Conservation (phyloP, 352 stramenopile species). For the Globisporangium perplexum region DNA sequence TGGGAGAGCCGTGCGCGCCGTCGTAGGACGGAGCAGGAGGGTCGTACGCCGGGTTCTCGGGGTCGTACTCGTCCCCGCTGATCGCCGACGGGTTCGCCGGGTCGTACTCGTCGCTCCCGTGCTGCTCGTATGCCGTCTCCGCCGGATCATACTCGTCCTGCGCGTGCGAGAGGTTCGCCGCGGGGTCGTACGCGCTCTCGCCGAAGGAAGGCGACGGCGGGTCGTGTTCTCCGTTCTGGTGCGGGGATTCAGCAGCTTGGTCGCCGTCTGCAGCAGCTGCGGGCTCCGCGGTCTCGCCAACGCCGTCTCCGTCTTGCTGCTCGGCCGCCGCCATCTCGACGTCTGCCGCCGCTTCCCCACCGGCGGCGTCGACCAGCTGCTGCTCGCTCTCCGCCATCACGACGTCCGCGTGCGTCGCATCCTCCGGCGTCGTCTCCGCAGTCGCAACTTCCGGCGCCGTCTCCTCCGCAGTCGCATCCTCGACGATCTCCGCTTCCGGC, state of each 20-base stretch:
- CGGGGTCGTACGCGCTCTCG: conserved; percentile 19
- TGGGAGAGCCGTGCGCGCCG: background rate
- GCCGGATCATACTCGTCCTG: conserved; percentile 29
- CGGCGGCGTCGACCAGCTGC: background rate
- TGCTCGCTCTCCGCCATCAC: background rate
- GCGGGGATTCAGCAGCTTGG: background rate
- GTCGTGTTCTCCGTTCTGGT: conserved; percentile 22
- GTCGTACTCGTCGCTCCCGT: conserved; percentile 19
- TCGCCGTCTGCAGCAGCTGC: background rate
- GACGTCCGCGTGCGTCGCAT: background rate
- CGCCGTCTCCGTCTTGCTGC: background rate
- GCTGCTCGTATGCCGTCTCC: conserved; percentile 6
- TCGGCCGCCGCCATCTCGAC: too few relatives aligned
- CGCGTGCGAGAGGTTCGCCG: conserved; percentile 12
- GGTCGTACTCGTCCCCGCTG: conserved; percentile 7
- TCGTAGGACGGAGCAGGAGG: conserved; percentile 8
- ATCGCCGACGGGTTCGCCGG: conserved; percentile 13
- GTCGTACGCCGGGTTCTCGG: conserved; percentile 21
- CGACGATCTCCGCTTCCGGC: background rate
- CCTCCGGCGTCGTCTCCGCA: background rate
- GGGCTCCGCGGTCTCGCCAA: background rate
- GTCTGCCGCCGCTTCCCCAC: too few relatives aligned
- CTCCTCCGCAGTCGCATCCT: too few relatives aligned
- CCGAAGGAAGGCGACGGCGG: conserved; percentile 12
- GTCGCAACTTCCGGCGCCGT: too few relatives aligned